Conservation (phyloP, 2,329 filamentous ascomycete species). For the Hortaea werneckii region DNA sequence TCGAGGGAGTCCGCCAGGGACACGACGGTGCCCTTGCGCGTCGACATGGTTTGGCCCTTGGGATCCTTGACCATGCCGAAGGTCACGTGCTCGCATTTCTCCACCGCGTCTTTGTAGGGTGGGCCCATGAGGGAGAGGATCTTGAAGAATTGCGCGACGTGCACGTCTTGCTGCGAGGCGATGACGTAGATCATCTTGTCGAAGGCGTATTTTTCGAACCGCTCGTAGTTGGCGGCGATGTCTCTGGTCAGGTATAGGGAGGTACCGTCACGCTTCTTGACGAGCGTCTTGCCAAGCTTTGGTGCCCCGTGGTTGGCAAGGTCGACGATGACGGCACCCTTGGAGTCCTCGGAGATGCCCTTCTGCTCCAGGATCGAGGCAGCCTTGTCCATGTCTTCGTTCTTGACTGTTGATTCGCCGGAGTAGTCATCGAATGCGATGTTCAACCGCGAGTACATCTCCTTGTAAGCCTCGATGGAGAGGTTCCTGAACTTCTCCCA, state of each 20-base stretch:
- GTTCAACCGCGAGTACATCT: constrained; percentile 54
- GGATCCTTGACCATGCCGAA: constrained; percentile 50
- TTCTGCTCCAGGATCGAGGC: constrained; percentile 49
- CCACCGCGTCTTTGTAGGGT: constrained; percentile 44
- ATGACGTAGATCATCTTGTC: constrained; percentile 62
- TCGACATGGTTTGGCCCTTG: constrained; percentile 48
- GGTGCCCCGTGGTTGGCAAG: constrained; percentile 58
- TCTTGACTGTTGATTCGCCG: constrained; percentile 57
- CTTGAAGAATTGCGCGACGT: constrained; percentile 56
- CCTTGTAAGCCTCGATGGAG: constrained; percentile 54
- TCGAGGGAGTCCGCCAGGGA: constrained; percentile 41
- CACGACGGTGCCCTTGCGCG: constrained; percentile 45
- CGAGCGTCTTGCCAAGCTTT: constrained; percentile 56
- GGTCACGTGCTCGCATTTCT: constrained; percentile 53
- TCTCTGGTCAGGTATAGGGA: constrained; percentile 61
- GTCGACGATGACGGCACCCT: constrained; percentile 59
- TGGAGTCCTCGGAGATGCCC: constrained; percentile 52
- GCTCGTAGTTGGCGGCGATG: constrained; percentile 55
- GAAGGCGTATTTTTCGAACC: constrained; percentile 51
- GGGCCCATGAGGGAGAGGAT: constrained; percentile 52
- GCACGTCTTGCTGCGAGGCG: constrained; percentile 54
- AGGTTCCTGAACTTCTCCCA: constrained; percentile 56
- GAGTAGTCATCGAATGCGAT: constrained; percentile 57
- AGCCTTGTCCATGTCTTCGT: constrained; percentile 51
- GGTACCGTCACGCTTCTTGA: constrained; percentile 58